phyloP scores from a whole-genome alignment of 345 rosid species.

The Adansonia digitata region DNA sequence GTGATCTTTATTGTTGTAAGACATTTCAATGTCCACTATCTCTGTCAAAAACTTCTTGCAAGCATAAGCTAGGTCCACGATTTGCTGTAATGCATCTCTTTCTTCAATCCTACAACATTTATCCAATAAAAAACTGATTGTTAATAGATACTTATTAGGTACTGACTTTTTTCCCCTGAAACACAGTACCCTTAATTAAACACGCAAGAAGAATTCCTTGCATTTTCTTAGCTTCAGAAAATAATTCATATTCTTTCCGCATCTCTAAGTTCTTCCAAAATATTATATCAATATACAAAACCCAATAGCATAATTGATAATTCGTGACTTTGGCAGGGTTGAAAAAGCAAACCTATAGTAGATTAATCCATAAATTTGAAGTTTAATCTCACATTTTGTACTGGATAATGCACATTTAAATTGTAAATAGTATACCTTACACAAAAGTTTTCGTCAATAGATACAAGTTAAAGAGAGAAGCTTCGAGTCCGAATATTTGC shows the following conservation, averaged over 20 bases:
- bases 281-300: not conserved
- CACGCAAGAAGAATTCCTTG: not conserved
- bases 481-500: too few species aligned
- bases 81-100: constrained; percentile 30
- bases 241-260: not conserved
- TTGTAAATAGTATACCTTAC: too few species aligned
- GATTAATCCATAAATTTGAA: too few species aligned
- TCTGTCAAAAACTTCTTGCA: constrained; percentile 40
- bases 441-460: too few species aligned
- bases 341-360: not conserved
- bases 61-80: constrained; percentile 43
- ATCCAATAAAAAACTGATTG: not conserved
- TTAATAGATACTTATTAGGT: not conserved
- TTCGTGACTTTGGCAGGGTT: too few species aligned
- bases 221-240: not conserved
- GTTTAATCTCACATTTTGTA: too few species aligned
- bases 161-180: not conserved
- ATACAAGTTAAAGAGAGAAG: too few species aligned
- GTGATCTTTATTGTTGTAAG: constrained; percentile 33
- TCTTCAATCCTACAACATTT: constrained; percentile 51
- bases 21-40: constrained; percentile 33
- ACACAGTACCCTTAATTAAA: not conserved
- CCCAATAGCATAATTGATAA: not conserved
- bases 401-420: too few species aligned
- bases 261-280: not conserved